Conservation (phyloP, 306 rosid genomes). For the Potentilla sterilis region DNA sequence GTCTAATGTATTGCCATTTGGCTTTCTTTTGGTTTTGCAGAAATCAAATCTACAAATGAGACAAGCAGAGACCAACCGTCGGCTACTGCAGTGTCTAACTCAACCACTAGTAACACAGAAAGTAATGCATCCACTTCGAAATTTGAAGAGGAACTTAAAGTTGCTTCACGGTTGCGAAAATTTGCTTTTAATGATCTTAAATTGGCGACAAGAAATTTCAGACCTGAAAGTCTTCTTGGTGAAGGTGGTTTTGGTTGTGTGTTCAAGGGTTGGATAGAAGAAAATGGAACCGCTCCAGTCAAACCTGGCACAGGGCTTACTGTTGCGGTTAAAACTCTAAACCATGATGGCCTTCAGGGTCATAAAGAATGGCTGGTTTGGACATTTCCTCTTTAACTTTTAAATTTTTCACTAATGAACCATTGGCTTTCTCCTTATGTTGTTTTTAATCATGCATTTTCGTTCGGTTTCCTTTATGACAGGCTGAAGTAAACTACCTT, state of each 20-base stretch:
- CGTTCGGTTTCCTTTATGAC: constrained; percentile 33
- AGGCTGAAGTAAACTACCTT: constrained; percentile 96
- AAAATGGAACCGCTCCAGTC: constrained; percentile 96
- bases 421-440: neutral
- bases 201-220: constrained; percentile 89
- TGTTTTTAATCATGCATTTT: constrained; percentile 10
- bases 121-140: constrained; percentile 86
- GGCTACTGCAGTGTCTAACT: constrained; percentile 60
- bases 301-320: constrained; percentile 99
- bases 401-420: neutral
- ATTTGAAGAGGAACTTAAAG: constrained; percentile 91
- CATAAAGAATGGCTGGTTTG: constrained; percentile 99
- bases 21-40: constrained; percentile 36
- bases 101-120: constrained; percentile 84
- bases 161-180: constrained; percentile 82
- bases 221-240: constrained; percentile 99
- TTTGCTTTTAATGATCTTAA: constrained; percentile 87
- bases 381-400: constrained; percentile 25
- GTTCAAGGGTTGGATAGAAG: constrained; percentile 98
- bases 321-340: constrained; percentile 93
- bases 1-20: constrained; percentile 8
- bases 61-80: constrained; percentile 79
- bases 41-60: constrained; percentile 68
- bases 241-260: constrained; percentile 99
- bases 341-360: constrained; percentile 99